phyloP scores from a whole-genome alignment of 805 yeast species.

The Phaffomyces antillensis region DNA sequence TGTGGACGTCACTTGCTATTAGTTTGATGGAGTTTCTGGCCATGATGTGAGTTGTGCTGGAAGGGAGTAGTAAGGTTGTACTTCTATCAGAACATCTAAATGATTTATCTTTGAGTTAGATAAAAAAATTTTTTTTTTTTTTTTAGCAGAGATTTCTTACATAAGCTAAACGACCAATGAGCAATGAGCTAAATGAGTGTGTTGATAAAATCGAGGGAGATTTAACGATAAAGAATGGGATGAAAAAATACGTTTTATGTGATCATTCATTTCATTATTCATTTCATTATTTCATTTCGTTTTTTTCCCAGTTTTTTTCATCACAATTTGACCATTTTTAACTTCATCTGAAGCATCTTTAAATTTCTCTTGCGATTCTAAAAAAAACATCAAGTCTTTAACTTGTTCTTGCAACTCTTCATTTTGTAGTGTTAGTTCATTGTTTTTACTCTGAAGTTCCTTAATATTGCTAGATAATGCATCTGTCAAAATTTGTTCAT shows the following conservation, averaged over 20 bases:
- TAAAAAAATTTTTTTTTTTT: too few relatives aligned
- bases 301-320: slow-evolving; percentile 18
- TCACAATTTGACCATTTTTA: slow-evolving; percentile 58
- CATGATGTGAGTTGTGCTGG: slow-evolving; percentile 26
- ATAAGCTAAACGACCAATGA: too few relatives aligned
- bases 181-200: too few relatives aligned
- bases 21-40: slow-evolving; percentile 66
- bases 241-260: too few relatives aligned
- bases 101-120: too few relatives aligned
- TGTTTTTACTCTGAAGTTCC: slow-evolving; percentile 25
- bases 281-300: neutral
- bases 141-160: too few relatives aligned
- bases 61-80: neutral
- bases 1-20: slow-evolving; percentile 60
- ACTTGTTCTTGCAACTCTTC: slow-evolving; percentile 55
- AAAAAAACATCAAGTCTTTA: slow-evolving; percentile 71
- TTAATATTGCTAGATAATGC: slow-evolving; percentile 35
- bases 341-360: slow-evolving; percentile 66
- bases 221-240: too few relatives aligned
- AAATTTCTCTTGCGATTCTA: slow-evolving; percentile 68
- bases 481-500: slow-evolving; percentile 40
- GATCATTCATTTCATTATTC: too few relatives aligned
- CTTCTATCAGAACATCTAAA: too few relatives aligned
- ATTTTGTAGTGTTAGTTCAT: slow-evolving; percentile 31
- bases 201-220: too few relatives aligned